These are phyloP conservation scores for Didymella exigua DNA, from an alignment of 2,329 filamentous ascomycete species.

Conservation along the genomic window DNA sequence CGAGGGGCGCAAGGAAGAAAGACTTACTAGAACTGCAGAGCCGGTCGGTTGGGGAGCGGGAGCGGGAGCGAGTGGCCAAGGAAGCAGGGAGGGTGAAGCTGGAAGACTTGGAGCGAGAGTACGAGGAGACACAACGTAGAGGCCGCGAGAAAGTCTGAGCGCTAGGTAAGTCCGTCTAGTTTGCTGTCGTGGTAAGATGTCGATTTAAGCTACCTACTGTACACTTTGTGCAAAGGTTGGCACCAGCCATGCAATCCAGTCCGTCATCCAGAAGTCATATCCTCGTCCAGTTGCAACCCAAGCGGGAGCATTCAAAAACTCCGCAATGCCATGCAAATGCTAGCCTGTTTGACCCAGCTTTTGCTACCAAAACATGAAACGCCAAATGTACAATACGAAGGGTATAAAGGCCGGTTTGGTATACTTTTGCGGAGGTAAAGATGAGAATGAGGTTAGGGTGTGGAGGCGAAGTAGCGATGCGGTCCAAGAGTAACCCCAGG, in stretches of 20 bases:
- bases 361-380: constrained; percentile 8
- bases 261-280: constrained; percentile 1
- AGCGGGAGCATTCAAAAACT: background rate
- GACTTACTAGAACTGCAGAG: background rate
- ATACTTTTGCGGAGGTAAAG: background rate
- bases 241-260: background rate
- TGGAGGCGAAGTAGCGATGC: background rate
- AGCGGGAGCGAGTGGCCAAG: background rate
- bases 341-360: constrained; percentile 8
- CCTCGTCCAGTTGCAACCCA: background rate
- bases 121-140: background rate
- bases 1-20: background rate
- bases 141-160: background rate
- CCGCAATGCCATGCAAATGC: constrained; percentile 11
- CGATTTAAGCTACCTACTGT: constrained; percentile 7
- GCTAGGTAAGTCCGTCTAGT: background rate
- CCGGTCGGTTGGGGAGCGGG: background rate
- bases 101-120: background rate
- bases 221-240: background rate
- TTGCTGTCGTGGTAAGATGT: background rate
- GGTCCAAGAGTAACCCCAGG: background rate
- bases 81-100: background rate
- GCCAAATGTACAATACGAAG: constrained; percentile 3
- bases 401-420: constrained; percentile 5
- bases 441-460: background rate